phyloP scores from a whole-genome alignment of 2,329 filamentous ascomycete genomes.

The Furcasterigmium sp. region DNA sequence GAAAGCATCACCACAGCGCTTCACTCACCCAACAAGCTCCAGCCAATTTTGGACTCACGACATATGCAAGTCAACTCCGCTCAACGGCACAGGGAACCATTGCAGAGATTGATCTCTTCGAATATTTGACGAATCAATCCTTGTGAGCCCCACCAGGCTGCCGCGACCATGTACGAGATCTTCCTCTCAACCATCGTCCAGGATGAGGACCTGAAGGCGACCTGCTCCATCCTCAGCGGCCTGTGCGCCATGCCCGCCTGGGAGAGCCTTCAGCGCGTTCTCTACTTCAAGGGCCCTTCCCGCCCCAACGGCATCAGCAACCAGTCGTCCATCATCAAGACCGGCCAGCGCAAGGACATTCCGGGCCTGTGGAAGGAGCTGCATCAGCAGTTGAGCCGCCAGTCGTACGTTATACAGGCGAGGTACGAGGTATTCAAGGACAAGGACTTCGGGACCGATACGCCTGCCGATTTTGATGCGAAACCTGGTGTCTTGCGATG shows the following conservation, averaged over 20 bases:
- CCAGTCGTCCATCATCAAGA: constrained; percentile 20
- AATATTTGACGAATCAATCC: no score
- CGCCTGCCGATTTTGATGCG: constrained; percentile 32
- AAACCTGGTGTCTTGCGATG: constrained; percentile 47
- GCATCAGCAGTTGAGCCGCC: constrained; percentile 47
- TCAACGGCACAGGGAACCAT: no score
- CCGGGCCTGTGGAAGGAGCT: constrained; percentile 46
- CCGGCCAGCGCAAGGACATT: constrained; percentile 22
- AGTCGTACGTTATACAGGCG: constrained; percentile 52
- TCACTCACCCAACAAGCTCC: background rate
- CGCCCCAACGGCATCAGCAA: constrained; percentile 40
- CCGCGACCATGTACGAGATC: constrained; percentile 48
- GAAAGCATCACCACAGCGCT: background rate
- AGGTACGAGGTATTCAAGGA: constrained; percentile 48
- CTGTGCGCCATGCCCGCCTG: constrained; percentile 52
- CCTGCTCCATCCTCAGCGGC: constrained; percentile 49
- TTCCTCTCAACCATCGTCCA: constrained; percentile 51
- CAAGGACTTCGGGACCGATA: constrained; percentile 36
- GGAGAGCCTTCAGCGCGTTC: constrained; percentile 42
- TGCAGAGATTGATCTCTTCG: no score
- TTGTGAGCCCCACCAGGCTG: no score
- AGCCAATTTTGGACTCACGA: background rate
- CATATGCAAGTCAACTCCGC: no score
- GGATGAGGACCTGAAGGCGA: constrained; percentile 41
- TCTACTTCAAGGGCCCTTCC: constrained; percentile 47